Evolutionary conservation across 352 stramenopile species (phyloP).

Genomic region (Blastocystis sp.): DNA sequence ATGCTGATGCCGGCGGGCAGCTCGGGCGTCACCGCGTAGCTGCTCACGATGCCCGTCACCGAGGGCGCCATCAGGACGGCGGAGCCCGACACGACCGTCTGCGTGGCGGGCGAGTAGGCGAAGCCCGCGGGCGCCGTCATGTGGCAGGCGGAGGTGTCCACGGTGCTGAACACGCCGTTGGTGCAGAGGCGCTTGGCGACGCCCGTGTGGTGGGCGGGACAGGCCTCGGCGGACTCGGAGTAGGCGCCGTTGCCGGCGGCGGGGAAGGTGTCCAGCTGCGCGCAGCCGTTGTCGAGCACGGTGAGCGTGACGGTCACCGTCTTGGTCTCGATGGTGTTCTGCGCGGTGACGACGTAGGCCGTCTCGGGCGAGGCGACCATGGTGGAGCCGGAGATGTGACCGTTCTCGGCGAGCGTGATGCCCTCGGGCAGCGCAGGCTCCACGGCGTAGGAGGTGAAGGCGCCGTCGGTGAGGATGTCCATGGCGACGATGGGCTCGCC

Average conservation of each 20-base stretch:
- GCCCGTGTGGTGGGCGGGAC: constrained; percentile 14
- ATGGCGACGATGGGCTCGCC: background rate
- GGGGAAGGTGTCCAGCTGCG: constrained; percentile 20
- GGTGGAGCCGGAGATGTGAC: too few species aligned
- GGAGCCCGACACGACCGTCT: background rate
- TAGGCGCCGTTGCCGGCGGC: background rate
- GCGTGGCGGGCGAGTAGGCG: background rate
- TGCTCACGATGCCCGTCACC: too few species aligned
- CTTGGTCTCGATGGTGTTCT: constrained; percentile 5
- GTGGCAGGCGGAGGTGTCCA: background rate
- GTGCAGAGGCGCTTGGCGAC: constrained; percentile 13
- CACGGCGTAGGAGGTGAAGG: constrained; percentile 6
- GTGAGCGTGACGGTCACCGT: background rate
- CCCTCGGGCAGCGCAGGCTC: constrained; percentile 19
- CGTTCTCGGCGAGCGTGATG: too few species aligned
- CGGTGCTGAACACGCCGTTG: constrained; percentile 3
- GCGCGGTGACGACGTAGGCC: background rate
- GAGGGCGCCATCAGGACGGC: background rate
- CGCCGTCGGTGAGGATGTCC: background rate
- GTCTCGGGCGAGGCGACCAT: background rate
- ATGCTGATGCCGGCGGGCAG: constrained; percentile 26
- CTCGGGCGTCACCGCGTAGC: too few species aligned
- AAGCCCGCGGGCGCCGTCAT: background rate
- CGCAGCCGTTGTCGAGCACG: constrained; percentile 28
- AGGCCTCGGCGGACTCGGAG: background rate